Conservation (phyloP, 305 asterid genomes). For the Ilex paraguariensis region DNA sequence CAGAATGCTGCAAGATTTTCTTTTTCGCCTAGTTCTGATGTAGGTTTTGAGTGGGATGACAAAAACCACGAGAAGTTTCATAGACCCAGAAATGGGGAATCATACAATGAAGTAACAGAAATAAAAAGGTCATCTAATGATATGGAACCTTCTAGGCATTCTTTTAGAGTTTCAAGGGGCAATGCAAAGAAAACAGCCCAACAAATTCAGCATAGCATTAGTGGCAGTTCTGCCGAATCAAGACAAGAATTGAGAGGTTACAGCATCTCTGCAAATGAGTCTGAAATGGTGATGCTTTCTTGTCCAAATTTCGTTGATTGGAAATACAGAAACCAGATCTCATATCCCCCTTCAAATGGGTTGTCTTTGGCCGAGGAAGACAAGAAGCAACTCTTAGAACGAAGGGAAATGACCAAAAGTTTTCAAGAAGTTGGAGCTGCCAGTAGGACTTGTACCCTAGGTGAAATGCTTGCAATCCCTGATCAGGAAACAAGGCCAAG, state of each 20-base stretch:
- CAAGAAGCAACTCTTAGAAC: conserved; percentile 17
- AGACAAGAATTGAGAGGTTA: not conserved
- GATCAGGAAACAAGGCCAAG: conserved; percentile 9
- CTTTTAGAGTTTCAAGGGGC: conserved; percentile 9
- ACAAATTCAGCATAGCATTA: not conserved
- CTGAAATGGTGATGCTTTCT: not conserved
- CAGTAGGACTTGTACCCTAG: conserved; percentile 4
- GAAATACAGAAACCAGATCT: conserved; percentile 1
- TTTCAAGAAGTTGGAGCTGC: conserved; percentile 12
- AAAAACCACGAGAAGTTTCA: conserved; percentile 10
- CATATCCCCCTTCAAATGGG: conserved; percentile 6
- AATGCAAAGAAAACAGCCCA: not conserved
- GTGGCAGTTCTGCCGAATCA: not conserved
- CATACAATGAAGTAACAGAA: conserved; percentile 4
- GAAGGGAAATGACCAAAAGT: conserved; percentile 15
- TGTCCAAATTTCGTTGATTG: conserved; percentile 3
- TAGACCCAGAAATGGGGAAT: conserved; percentile 19
- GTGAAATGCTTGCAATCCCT: conserved; percentile 13
- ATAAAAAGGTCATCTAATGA: conserved; percentile 7
- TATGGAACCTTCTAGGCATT: conserved; percentile 13
- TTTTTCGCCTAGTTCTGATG: conserved; percentile 10
- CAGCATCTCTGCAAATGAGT: conserved; percentile 4
- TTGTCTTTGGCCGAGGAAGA: conserved; percentile 15
- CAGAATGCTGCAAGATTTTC: conserved; percentile 9
- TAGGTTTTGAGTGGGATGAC: conserved; percentile 9